Conservation (phyloP, 495 filamentous ascomycete species). For the Venustampulla echinocandica region DNA sequence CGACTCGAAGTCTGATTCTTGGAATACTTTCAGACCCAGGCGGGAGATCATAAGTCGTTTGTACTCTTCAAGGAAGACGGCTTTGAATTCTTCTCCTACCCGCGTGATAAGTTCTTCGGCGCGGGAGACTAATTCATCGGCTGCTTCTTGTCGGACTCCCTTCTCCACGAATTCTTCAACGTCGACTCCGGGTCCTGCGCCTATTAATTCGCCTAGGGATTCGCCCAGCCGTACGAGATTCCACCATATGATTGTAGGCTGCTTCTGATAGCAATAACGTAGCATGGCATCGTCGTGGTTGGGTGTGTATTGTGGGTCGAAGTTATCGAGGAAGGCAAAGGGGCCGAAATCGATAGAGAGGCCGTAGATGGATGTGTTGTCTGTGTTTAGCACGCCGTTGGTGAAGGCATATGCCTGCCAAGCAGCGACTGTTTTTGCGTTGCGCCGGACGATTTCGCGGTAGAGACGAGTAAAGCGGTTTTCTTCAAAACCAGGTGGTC, state of each 20-base stretch:
- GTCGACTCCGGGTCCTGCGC: slow-evolving; percentile 59
- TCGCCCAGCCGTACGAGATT: slow-evolving; percentile 91
- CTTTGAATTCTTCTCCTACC: slow-evolving; percentile 75
- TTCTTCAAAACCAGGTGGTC: slow-evolving; percentile 54
- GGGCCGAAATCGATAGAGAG: slow-evolving; percentile 90
- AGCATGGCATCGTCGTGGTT: slow-evolving; percentile 90
- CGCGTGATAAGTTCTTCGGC: slow-evolving; percentile 74
- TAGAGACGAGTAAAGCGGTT: slow-evolving; percentile 85
- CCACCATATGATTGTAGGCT: slow-evolving; percentile 97
- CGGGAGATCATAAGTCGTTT: slow-evolving; percentile 68
- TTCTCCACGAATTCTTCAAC: slow-evolving; percentile 56
- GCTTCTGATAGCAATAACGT: slow-evolving; percentile 86
- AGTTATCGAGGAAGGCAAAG: slow-evolving; percentile 83
- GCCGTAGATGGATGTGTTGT: slow-evolving; percentile 88
- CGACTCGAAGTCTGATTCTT: slow-evolving; percentile 64
- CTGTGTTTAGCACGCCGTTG: slow-evolving; percentile 94
- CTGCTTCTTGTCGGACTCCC: slow-evolving; percentile 59
- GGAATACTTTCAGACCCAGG: slow-evolving; percentile 59
- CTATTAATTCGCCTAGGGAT: slow-evolving; percentile 81
- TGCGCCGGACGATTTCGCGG: slow-evolving; percentile 75
- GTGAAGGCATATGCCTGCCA: slow-evolving; percentile 99
- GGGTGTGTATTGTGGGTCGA: slow-evolving; percentile 88
- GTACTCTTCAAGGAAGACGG: slow-evolving; percentile 79
- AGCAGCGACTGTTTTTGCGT: slow-evolving; percentile 79
- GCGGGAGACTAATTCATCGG: slow-evolving; percentile 59